Evolutionary conservation across 192 early-diverging fungal genomes (phyloP), one percentile per base, ranked within the genome.

Genomic region (Entrophospora sp.): DNA sequence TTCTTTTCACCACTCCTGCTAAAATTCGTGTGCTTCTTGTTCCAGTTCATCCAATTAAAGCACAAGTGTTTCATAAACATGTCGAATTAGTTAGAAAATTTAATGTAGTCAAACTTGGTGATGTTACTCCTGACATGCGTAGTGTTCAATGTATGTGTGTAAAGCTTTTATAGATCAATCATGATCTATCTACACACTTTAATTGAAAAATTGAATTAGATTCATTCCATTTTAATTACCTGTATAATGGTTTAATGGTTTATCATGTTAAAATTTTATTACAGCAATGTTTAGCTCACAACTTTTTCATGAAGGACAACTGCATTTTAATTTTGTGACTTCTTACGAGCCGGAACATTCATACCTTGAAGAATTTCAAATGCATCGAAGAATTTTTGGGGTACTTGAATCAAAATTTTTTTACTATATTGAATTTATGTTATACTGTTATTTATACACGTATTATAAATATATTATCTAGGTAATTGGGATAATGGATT

Each of bases 401-500:
- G 87, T 87, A 75, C 53, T n/a, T n/a, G n/a, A n/a, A n/a, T n/a
- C n/a, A 77, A 61, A 31, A 18, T 24, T 52, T 27, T 20, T 58
- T 57, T 55, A 1, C 22, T 53, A 20, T 2, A 27, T 27, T 20
- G 22, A n/a, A 46, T 9, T n/a, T n/a, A n/a, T n/a, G n/a, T n/a
- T n/a, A n/a, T n/a, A n/a, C n/a, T n/a, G n/a, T n/a, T n/a, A n/a
- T n/a, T n/a, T n/a, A n/a, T n/a, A n/a, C n/a, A n/a, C n/a, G n/a
- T n/a, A n/a, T n/a, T n/a, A n/a, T n/a, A n/a, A n/a, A n/a, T 62
- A 28, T 61, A 14, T 40, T 14, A 12, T 34, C 16, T 69, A 89
- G 85, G 88, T 90, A 34, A 86, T 91, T 70, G 88, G 89, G 45
- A 87, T 91, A 38, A 89, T 88, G 81, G 82, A 91, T 71, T 91